Evolutionary conservation across 768 basidiomycete genomes (phyloP).

Genomic region (Boletus eberwhitei): DNA sequence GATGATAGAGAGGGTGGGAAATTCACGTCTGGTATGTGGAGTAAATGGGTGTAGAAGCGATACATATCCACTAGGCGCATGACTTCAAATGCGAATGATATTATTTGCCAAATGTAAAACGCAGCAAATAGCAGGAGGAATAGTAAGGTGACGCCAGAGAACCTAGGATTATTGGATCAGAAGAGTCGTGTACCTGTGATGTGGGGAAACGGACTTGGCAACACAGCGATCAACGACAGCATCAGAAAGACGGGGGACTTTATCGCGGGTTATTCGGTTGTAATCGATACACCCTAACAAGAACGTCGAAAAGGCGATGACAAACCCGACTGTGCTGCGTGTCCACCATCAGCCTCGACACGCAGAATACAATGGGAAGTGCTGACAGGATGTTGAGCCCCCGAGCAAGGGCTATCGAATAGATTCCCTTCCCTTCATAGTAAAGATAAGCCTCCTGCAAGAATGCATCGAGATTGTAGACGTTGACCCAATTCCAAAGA

Average conservation of each 20-base stretch:
- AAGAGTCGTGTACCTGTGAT: neutral
- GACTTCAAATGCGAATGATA: conserved; percentile 71
- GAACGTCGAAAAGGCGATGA: conserved; percentile 98
- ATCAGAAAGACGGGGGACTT: conserved; percentile 67
- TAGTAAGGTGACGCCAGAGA: conserved; percentile 80
- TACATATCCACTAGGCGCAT: conserved; percentile 90
- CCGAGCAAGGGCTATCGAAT: conserved; percentile 86
- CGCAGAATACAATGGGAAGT: conserved; percentile 17
- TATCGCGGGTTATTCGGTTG: conserved; percentile 66
- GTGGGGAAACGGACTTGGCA: conserved; percentile 56
- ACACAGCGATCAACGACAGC: conserved; percentile 83
- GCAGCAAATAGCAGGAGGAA: conserved; percentile 82
- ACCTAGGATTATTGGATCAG: conserved; percentile 43
- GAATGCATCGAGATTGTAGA: conserved; percentile 94
- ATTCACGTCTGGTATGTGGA: conserved; percentile 89
- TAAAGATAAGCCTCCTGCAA: conserved; percentile 94
- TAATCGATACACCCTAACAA: conserved; percentile 95
- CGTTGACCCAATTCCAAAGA: conserved; percentile 99
- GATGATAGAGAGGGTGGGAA: neutral
- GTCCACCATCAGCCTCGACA: conserved; percentile 24
- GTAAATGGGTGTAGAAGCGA: conserved; percentile 89
- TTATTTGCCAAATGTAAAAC: conserved; percentile 88
- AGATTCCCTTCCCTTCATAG: conserved; percentile 96
- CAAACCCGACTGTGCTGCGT: conserved; percentile 91
- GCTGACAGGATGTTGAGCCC: conserved; percentile 94